Conservation (phyloP, 2,329 filamentous ascomycete genomes). For the Paecilomyces fulvus region DNA sequence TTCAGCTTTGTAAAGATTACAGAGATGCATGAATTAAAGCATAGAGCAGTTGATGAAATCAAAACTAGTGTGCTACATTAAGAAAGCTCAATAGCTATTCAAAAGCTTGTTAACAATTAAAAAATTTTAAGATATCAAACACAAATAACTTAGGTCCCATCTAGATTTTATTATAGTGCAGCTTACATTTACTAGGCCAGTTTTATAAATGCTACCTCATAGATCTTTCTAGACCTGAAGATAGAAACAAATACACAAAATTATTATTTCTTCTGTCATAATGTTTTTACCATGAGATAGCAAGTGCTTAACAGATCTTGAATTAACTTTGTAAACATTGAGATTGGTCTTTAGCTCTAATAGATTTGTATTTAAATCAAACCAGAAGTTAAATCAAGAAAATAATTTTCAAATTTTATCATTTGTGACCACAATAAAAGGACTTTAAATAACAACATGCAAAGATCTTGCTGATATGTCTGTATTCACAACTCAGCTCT, state of each 20-base stretch:
- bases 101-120: no score
- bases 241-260: neutral
- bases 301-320: neutral
- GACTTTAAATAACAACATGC: neutral
- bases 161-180: no score
- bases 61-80: no score
- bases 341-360: neutral
- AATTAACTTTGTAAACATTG: neutral
- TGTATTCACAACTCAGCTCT: neutral
- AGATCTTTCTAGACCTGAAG: neutral
- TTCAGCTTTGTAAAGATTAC: no score
- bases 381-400: neutral
- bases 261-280: neutral
- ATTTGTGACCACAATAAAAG: neutral
- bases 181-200: no score
- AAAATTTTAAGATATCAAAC: no score
- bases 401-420: neutral
- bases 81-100: no score
- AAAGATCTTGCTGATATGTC: neutral
- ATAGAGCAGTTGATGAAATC: no score
- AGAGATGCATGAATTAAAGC: no score
- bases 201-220: no score
- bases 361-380: neutral
- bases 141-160: no score
- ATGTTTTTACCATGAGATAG: neutral